Evolutionary conservation across 495 filamentous ascomycete genomes (phyloP).

Genomic region (Haplographium delicatum): DNA sequence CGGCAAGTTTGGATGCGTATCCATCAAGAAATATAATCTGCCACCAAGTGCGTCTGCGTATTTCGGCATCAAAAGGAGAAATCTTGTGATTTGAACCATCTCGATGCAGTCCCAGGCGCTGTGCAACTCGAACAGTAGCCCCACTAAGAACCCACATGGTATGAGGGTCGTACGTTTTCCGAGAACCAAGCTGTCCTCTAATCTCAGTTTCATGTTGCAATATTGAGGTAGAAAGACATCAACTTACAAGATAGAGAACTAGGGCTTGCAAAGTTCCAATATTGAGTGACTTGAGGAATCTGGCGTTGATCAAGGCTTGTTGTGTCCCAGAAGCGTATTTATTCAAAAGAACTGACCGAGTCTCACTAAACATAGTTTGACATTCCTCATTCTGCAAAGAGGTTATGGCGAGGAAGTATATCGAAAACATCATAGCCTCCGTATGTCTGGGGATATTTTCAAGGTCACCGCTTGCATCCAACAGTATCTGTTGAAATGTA

Average conservation of each 20-base stretch:
- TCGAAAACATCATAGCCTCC: slow-evolving; percentile 47
- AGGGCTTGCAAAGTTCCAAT: slow-evolving; percentile 49
- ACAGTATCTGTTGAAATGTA: slow-evolving; percentile 48
- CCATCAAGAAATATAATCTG: slow-evolving; percentile 52
- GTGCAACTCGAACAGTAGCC: slow-evolving; percentile 37
- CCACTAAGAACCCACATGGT: slow-evolving; percentile 40
- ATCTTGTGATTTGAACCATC: slow-evolving; percentile 49
- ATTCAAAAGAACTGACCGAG: slow-evolving; percentile 34
- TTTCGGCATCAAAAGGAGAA: slow-evolving; percentile 55
- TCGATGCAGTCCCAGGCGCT: slow-evolving; percentile 39
- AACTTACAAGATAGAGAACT: slow-evolving; percentile 46
- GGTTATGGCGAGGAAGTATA: slow-evolving; percentile 47
- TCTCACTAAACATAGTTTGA: slow-evolving; percentile 38
- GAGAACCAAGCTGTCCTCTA: slow-evolving; percentile 24
- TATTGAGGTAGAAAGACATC: slow-evolving; percentile 25
- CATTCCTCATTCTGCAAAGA: slow-evolving; percentile 47
- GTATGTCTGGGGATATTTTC: slow-evolving; percentile 39
- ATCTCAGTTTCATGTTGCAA: not conserved
- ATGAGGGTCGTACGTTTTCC: slow-evolving; percentile 46
- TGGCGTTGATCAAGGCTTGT: slow-evolving; percentile 42
- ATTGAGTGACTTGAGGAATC: slow-evolving; percentile 47
- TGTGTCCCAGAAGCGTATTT: slow-evolving; percentile 41
- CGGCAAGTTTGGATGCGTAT: slow-evolving; percentile 52
- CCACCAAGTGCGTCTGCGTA: slow-evolving; percentile 59
- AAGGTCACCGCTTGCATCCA: slow-evolving; percentile 35